Conservation (phyloP, 768 basidiomycete species). For the Agrocybe praecox region DNA sequence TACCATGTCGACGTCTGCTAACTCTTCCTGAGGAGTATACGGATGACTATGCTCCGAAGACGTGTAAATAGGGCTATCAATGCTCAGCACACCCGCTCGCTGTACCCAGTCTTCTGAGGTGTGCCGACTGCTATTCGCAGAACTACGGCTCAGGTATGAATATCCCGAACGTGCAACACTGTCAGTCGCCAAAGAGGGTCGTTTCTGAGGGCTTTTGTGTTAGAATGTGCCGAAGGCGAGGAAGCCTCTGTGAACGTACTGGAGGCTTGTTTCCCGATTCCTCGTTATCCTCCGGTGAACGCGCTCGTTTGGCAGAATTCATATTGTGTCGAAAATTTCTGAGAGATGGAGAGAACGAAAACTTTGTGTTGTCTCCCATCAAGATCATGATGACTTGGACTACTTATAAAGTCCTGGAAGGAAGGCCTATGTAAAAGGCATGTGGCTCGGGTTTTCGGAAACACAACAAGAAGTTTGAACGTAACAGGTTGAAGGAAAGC, state of each 20-base stretch:
- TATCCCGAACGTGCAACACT: conserved; percentile 13
- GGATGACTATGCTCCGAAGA: conserved; percentile 16
- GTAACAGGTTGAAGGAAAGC: background rate
- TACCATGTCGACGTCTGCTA: conserved; percentile 58
- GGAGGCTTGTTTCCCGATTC: conserved; percentile 52
- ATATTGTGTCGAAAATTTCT: conserved; percentile 30
- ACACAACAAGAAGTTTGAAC: background rate
- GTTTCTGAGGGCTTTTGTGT: conserved; percentile 49
- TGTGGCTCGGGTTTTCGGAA: conserved; percentile 7
- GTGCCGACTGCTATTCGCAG: conserved; percentile 41
- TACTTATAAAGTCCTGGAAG: conserved; percentile 2
- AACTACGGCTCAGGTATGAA: conserved; percentile 15
- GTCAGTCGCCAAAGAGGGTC: conserved; percentile 42
- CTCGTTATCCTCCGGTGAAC: conserved; percentile 54
- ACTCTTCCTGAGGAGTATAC: conserved; percentile 14
- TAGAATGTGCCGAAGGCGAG: background rate
- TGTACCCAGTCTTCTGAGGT: conserved; percentile 76
- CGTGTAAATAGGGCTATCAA: conserved; percentile 49
- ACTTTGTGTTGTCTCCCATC: conserved; percentile 52
- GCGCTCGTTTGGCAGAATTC: conserved; percentile 51
- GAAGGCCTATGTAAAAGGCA: conserved; percentile 10
- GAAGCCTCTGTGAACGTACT: conserved; percentile 33
- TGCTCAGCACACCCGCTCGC: conserved; percentile 67
- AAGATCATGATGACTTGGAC: conserved; percentile 35
- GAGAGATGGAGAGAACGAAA: conserved; percentile 37